These are phyloP conservation scores for Penicillium olsonii DNA, from an alignment of 2,329 filamentous ascomycete genomes.

Conservation along the genomic window DNA sequence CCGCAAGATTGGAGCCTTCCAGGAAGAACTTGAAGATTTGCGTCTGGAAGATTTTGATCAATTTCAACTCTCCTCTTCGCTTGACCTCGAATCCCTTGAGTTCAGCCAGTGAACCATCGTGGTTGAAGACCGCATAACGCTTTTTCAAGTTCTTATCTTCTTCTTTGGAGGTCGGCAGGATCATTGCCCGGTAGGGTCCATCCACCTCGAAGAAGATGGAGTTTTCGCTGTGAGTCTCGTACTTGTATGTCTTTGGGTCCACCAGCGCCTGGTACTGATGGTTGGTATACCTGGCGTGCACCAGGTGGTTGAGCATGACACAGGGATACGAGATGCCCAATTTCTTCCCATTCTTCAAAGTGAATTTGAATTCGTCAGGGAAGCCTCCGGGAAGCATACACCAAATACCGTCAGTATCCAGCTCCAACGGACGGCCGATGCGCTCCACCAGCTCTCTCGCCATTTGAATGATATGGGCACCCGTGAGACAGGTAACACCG, in stretches of 20 bases:
- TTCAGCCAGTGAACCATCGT: slow-evolving; percentile 92
- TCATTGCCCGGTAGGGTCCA: slow-evolving; percentile 96
- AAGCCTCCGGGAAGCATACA: slow-evolving; percentile 97
- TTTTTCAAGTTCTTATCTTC: slow-evolving; percentile 99
- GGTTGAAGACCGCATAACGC: slow-evolving; percentile 97
- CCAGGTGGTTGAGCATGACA: slow-evolving; percentile 97
- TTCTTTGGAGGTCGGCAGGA: slow-evolving; percentile 94
- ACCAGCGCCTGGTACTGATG: slow-evolving; percentile 92
- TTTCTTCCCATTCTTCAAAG: slow-evolving; percentile 93
- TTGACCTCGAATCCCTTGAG: slow-evolving; percentile 98
- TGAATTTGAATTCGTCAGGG: slow-evolving; percentile 94
- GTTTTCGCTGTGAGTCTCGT: slow-evolving; percentile 97
- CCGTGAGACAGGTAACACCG: slow-evolving; percentile 94
- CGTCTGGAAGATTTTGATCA: slow-evolving; percentile 99
- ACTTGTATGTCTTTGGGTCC: slow-evolving; percentile 78
- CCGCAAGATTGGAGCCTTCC: slow-evolving; percentile 80
- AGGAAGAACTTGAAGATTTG: slow-evolving; percentile 99
- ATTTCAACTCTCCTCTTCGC: slow-evolving; percentile 92
- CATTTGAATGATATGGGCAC: slow-evolving; percentile 95
- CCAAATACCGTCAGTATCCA: slow-evolving; percentile 99
- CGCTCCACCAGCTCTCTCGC: slow-evolving; percentile 90
- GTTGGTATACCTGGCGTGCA: slow-evolving; percentile 93
- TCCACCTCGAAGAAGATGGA: slow-evolving; percentile 99
- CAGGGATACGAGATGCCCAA: slow-evolving; percentile 95
- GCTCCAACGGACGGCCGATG: slow-evolving; percentile 85